These are phyloP conservation scores for Saccharomycopsis microspora DNA, from an alignment of 805 yeast genomes.

Conservation along the genomic window DNA sequence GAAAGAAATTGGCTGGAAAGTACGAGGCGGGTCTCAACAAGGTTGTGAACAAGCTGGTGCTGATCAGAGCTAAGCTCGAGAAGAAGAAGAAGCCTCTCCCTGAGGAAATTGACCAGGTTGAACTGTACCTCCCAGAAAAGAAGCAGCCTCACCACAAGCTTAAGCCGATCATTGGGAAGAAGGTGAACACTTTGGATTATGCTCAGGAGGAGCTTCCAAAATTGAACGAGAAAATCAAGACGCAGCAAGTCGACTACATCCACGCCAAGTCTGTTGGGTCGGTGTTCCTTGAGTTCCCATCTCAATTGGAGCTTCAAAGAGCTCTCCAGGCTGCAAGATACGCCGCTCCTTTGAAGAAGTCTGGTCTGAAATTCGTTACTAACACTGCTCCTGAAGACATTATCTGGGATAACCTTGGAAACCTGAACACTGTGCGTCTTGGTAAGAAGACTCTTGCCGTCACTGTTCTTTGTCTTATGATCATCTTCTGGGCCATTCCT, in stretches of 20 bases:
- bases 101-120: constrained; percentile 43
- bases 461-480: constrained; percentile 50
- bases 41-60: constrained; percentile 48
- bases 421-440: constrained; percentile 45
- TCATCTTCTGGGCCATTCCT: constrained; percentile 92
- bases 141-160: constrained; percentile 80
- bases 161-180: constrained; percentile 61
- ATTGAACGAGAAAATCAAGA: constrained; percentile 52
- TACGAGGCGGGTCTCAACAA: constrained; percentile 58
- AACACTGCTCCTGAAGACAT: constrained; percentile 76
- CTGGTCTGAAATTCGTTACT: constrained; percentile 38
- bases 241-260: constrained; percentile 42
- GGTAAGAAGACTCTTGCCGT: constrained; percentile 47
- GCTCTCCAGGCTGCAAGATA: constrained; percentile 77
- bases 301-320: constrained; percentile 79
- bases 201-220: constrained; percentile 57
- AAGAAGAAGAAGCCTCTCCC: constrained; percentile 49
- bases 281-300: constrained; percentile 70
- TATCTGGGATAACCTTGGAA: constrained; percentile 67
- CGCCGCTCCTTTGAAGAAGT: constrained; percentile 30
- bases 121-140: constrained; percentile 53
- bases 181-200: constrained; percentile 76
- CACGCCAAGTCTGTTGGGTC: constrained; percentile 46
- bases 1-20: constrained; percentile 47
- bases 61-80: constrained; percentile 38